A percentile compares a stretch with the other conserved stretches of the same genome.
phyloP scores from a whole-genome alignment of 768 basidiomycete genomes.

The Tubosaeta sp. region DNA sequence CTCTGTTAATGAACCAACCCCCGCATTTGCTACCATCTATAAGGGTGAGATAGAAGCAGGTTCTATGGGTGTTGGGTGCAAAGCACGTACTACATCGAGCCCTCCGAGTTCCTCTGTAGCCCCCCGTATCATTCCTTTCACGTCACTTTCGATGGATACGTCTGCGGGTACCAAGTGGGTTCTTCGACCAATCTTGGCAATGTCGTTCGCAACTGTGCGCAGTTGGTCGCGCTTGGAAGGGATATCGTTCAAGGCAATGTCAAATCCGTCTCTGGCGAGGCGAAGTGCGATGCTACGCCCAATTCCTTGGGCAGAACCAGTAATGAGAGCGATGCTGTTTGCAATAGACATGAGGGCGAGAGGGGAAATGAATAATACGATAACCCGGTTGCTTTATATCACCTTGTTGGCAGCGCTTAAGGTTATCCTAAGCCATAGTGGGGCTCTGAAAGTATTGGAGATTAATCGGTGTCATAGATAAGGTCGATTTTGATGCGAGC shows the following conservation, averaged over 20 bases:
- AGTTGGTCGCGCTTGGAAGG: slow-evolving; percentile 27
- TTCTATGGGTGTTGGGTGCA: not conserved
- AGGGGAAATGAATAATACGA: too few relatives aligned
- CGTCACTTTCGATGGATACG: slow-evolving; percentile 39
- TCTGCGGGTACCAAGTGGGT: slow-evolving; percentile 33
- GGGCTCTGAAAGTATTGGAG: too few relatives aligned
- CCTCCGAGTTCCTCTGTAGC: slow-evolving; percentile 34
- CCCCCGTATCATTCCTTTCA: slow-evolving; percentile 36
- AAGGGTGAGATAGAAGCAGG: not conserved
- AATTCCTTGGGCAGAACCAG: slow-evolving; percentile 30
- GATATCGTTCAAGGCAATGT: slow-evolving; percentile 31
- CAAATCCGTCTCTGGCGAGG: slow-evolving; percentile 31
- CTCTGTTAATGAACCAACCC: not conserved
- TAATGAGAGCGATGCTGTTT: slow-evolving; percentile 33
- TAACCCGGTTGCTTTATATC: too few relatives aligned
- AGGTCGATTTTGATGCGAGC: too few relatives aligned
- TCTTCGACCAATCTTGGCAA: slow-evolving; percentile 27
- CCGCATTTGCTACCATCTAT: slow-evolving; percentile 31
- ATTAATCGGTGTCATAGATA: too few relatives aligned
- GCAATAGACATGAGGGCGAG: slow-evolving; percentile 13
- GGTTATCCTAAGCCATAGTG: too few relatives aligned
- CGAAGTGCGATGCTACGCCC: slow-evolving; percentile 31
- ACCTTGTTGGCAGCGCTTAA: too few relatives aligned
- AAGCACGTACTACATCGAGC: slow-evolving; percentile 43
- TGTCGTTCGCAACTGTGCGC: slow-evolving; percentile 24